Conservation (phyloP, 73 alveolate species). For the Tetrahymena borealis region DNA sequence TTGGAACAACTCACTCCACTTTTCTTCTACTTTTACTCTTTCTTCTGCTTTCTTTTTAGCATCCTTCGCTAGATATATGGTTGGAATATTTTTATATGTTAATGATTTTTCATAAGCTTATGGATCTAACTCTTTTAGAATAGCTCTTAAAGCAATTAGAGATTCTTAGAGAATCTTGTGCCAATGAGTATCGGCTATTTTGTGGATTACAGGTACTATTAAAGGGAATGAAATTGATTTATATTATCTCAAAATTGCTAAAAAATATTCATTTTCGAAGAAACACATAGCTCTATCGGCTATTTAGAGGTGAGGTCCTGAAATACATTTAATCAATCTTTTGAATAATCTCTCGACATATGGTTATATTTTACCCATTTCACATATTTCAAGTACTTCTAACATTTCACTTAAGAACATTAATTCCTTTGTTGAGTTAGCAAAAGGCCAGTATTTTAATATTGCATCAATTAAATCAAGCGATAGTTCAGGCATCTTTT, state of each 20-base stretch:
- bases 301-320: constrained; percentile 82
- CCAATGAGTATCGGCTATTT: constrained; percentile 85
- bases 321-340: constrained; percentile 73
- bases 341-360: constrained; percentile 68
- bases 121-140: constrained; percentile 75
- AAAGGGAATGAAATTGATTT: constrained; percentile 74
- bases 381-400: constrained; percentile 86
- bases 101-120: constrained; percentile 76
- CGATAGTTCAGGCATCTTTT: constrained; percentile 44
- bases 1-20: constrained; percentile 55
- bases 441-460: constrained; percentile 90
- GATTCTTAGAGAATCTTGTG: constrained; percentile 76
- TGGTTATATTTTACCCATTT: constrained; percentile 69
- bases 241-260: constrained; percentile 66
- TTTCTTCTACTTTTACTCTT: constrained; percentile 61
- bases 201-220: constrained; percentile 71
- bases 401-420: constrained; percentile 76
- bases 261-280: constrained; percentile 75
- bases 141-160: constrained; percentile 64
- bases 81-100: constrained; percentile 10
- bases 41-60: constrained; percentile 46
- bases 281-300: constrained; percentile 92
- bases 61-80: not conserved
- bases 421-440: constrained; percentile 87
- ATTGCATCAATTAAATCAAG: constrained; percentile 70